Percentiles rank a stretch among this genome's conserved stretches.
These are phyloP conservation scores for Delitschia confertaspora DNA, from an alignment of 495 filamentous ascomycete genomes.

Conservation along the genomic window DNA sequence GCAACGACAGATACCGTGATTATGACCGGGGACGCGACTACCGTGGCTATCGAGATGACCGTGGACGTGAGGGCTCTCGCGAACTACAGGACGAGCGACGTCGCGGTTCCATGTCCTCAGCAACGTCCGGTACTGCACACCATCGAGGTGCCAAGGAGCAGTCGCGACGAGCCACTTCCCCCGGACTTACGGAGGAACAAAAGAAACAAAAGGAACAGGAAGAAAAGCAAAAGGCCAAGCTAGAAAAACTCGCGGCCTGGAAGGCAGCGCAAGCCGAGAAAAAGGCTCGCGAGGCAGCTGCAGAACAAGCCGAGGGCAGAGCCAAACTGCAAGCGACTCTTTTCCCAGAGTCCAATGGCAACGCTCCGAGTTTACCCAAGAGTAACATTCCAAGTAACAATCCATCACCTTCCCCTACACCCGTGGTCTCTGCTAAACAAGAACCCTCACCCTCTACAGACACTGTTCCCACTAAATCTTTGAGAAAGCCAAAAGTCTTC, in stretches of 20 bases:
- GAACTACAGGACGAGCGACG: constrained; percentile 44
- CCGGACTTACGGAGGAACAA: constrained; percentile 70
- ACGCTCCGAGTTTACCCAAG: too few relatives aligned
- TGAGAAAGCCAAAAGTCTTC: too few relatives aligned
- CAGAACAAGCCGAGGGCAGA: constrained; percentile 1
- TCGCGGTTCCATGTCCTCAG: constrained; percentile 43
- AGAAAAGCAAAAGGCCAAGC: constrained; percentile 62
- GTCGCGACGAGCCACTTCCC: neutral
- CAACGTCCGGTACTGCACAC: constrained; percentile 28
- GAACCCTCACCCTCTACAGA: too few relatives aligned
- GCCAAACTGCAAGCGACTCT: neutral
- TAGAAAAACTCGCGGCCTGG: constrained; percentile 18
- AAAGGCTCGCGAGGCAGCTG: neutral
- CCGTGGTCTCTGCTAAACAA: too few relatives aligned
- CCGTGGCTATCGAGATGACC: neutral
- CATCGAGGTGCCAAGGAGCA: neutral
- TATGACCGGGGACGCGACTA: constrained; percentile 54
- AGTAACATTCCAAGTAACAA: too few relatives aligned
- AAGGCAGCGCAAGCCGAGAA: constrained; percentile 7
- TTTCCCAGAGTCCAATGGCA: neutral
- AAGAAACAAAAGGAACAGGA: constrained; percentile 65
- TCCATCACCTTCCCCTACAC: too few relatives aligned
- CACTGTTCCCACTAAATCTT: too few relatives aligned
- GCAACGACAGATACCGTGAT: constrained; percentile 8
- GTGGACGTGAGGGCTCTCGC: neutral